phyloP scores from a whole-genome alignment of 2,329 filamentous ascomycete genomes.

The Didymella keratinophila region DNA sequence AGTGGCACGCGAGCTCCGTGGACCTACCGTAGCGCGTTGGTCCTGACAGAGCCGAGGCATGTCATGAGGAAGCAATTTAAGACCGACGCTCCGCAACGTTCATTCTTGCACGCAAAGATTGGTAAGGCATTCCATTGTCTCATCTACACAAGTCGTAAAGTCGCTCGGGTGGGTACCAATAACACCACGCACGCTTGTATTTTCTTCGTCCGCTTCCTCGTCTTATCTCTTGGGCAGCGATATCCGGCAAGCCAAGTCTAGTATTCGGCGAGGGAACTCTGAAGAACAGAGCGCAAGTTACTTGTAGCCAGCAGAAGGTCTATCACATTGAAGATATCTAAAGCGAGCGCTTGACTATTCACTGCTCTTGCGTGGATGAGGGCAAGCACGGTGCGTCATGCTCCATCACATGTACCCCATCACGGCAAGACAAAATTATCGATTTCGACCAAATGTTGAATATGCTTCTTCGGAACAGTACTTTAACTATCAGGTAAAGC shows the following conservation, averaged over 20 bases:
- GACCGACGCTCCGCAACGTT: neutral
- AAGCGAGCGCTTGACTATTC: too few relatives aligned
- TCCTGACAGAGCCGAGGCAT: slow-evolving; percentile 3
- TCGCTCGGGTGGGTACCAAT: neutral
- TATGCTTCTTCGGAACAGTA: too few relatives aligned
- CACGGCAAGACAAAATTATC: neutral
- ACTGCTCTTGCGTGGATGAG: slow-evolving; percentile 5
- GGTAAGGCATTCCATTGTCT: neutral
- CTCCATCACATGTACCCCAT: neutral
- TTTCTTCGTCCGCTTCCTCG: neutral
- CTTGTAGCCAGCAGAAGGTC: too few relatives aligned
- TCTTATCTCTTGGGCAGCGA: neutral
- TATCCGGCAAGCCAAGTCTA: too few relatives aligned
- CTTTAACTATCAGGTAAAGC: too few relatives aligned
- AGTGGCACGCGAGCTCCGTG: slow-evolving; percentile 15
- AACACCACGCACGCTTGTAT: neutral
- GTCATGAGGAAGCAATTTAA: neutral
- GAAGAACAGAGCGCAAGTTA: too few relatives aligned
- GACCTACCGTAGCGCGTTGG: neutral
- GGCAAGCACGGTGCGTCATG: slow-evolving; percentile 4
- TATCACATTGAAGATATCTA: too few relatives aligned
- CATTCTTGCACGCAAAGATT: neutral
- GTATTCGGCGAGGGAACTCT: too few relatives aligned
- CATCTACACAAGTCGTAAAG: neutral
- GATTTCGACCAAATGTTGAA: too few relatives aligned